Percentiles rank a stretch among this genome's conserved stretches.
These are phyloP conservation scores for Pichia sp. DNA, from an alignment of 1,139 yeast species.

Conservation along the genomic window DNA sequence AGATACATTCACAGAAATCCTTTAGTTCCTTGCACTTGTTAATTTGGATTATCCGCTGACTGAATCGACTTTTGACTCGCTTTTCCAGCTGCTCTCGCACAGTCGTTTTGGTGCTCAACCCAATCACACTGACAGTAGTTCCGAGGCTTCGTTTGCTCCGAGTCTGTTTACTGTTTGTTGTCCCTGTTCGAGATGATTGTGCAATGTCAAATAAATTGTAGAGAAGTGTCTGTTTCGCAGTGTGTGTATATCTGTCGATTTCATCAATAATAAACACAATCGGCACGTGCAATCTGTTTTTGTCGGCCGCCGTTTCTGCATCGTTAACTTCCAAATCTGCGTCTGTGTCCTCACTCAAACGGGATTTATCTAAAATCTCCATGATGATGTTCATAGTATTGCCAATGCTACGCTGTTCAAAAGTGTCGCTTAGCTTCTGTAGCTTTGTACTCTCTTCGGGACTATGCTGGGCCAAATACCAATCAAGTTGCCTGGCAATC, in stretches of 20 bases:
- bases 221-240: conserved; percentile 68
- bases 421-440: conserved; percentile 8
- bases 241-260: conserved; percentile 68
- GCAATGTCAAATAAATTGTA: conserved; percentile 84
- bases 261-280: conserved; percentile 79
- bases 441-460: conserved; percentile 6
- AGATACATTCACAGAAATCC: conserved; percentile 30
- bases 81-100: conserved; percentile 80
- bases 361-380: conserved; percentile 34
- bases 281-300: conserved; percentile 32
- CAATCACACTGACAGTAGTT: conserved; percentile 63
- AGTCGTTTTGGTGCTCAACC: conserved; percentile 67
- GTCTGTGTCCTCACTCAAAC: conserved; percentile 22
- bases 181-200: conserved; percentile 38
- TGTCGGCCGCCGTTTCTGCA: not conserved
- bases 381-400: conserved; percentile 46
- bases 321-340: conserved; percentile 5
- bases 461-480: conserved; percentile 22
- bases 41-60: conserved; percentile 64
- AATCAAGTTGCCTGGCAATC: conserved; percentile 75
- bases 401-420: conserved; percentile 41
- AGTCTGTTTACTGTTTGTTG: not conserved
- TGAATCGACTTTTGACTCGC: conserved; percentile 82
- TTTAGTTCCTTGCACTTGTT: conserved; percentile 40
- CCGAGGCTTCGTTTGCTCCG: not conserved